Percentiles rank a stretch among this genome's conserved stretches.
phyloP scores from a whole-genome alignment of 116 monocot genomes.

The Cymodocea nodosa region DNA sequence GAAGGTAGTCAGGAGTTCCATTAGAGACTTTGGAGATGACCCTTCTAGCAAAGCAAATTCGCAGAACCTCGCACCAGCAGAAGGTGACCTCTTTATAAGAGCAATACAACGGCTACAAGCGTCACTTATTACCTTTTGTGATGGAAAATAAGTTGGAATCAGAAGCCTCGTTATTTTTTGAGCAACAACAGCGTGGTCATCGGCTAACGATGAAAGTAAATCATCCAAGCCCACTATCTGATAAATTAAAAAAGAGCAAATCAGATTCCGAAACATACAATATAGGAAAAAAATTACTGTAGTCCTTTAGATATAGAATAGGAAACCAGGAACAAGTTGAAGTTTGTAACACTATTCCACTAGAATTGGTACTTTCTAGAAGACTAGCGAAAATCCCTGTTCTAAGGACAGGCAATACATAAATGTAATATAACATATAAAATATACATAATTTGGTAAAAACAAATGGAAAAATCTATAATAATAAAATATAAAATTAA shows the following conservation, averaged over 20 bases:
- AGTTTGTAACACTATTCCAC: too few relatives aligned
- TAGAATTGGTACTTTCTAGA: too few relatives aligned
- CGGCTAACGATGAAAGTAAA: slow-evolving; percentile 58
- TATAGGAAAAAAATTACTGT: not conserved
- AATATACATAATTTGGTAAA: too few relatives aligned
- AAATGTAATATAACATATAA: too few relatives aligned
- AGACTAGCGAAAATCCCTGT: too few relatives aligned
- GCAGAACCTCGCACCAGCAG: slow-evolving; percentile 91
- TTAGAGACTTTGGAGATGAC: slow-evolving; percentile 52
- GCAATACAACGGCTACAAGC: slow-evolving; percentile 64
- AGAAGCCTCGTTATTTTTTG: slow-evolving; percentile 75
- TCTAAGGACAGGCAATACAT: too few relatives aligned
- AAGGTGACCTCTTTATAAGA: slow-evolving; percentile 68
- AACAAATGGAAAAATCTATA: too few relatives aligned
- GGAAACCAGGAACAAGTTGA: too few relatives aligned
- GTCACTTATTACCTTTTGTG: slow-evolving; percentile 42
- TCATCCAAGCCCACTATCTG: slow-evolving; percentile 69
- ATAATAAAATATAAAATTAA: too few relatives aligned
- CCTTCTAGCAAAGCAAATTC: slow-evolving; percentile 76
- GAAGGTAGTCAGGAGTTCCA: slow-evolving; percentile 52
- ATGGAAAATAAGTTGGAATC: slow-evolving; percentile 85
- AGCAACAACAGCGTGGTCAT: slow-evolving; percentile 70
- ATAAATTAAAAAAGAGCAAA: slow-evolving; percentile 8
- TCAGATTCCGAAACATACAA: not conserved
- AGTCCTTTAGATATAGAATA: too few relatives aligned